Evolutionary conservation across 2,329 filamentous ascomycete species (phyloP), one percentile per base, ranked within the genome.

Genomic region (Emydomyces testavorans): DNA sequence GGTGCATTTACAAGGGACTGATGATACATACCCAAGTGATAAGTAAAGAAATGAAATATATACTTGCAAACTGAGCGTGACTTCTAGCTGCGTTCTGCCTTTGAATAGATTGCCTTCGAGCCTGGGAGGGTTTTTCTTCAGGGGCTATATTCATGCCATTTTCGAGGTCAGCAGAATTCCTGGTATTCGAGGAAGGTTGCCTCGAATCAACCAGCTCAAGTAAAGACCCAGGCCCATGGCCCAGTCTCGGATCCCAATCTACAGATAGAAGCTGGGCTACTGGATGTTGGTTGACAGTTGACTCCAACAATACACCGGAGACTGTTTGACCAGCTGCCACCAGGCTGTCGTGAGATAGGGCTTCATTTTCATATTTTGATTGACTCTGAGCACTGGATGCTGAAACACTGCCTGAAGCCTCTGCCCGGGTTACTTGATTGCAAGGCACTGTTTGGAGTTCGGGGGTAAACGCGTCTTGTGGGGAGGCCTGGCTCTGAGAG

Each of bases 11-110:
- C 4, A 2, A 28, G 24, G 6, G 10, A 15, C 3, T 36, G 35
- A 11, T 15, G 20, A 13, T 7, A 52, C 57, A 48, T 41, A 67
- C 61, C 61, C 70, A 67, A 50, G 69, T 66, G 44, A 72, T 57
- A 16, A 69, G 54, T 38, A 71, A 53, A 6, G 68, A 66, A 36
- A 68, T 50, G 49, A 66, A 64, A 57, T 68, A 65, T 31, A 70
- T 51, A 52, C 66, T 57, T 4, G 65, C 62, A 52, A 64, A 65
- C 49, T 67, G 64, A 41, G 62, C 61, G 53, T 67, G 67, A 13
- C 62, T 59, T 56, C 63, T 63, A 11, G 65, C 59, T 21, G 67
- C 66, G 6, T 60, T 59, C 52, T 59, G 66, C 13, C 58, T 55
- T 38, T 67, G 65, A 2, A 58, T 48, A 4, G 50, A 47, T 8